Percentiles rank a stretch among this genome's conserved stretches.
phyloP scores from a whole-genome alignment of 352 stramenopile genomes.

The Plasmopara halstedii region DNA sequence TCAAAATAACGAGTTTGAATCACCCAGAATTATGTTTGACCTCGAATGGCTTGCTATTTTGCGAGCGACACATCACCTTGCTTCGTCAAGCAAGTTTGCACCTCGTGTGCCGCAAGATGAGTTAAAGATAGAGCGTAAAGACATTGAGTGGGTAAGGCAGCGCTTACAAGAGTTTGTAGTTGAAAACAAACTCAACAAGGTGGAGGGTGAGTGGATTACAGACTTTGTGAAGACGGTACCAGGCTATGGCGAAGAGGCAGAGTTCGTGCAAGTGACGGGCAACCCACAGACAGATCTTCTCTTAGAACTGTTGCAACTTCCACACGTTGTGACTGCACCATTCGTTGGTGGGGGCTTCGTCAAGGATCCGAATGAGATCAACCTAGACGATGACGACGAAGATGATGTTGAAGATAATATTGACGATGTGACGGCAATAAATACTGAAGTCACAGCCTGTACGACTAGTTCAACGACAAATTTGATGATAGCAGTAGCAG shows the following conservation, averaged over 20 bases:
- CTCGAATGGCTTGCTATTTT: constrained; percentile 93
- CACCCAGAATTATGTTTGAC: constrained; percentile 88
- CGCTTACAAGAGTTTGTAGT: constrained; percentile 38
- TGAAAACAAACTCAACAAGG: constrained; percentile 48
- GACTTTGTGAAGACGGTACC: constrained; percentile 79
- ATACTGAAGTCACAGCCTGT: constrained; percentile 6
- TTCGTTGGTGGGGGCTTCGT: constrained; percentile 35
- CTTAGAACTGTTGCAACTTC: constrained; percentile 87
- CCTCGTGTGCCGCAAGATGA: constrained; percentile 68
- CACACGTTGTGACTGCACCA: constrained; percentile 92
- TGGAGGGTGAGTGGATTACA: constrained; percentile 52
- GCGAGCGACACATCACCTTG: constrained; percentile 87
- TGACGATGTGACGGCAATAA: constrained; percentile 8
- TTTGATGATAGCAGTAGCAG: constrained; percentile 6
- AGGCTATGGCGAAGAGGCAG: constrained; percentile 40
- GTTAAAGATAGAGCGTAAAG: constrained; percentile 62
- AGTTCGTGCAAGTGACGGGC: constrained; percentile 32
- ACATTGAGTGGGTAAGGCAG: constrained; percentile 69
- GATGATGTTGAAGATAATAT: constrained; percentile 4
- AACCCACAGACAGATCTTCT: constrained; percentile 96
- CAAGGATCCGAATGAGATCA: constrained; percentile 51
- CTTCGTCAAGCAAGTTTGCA: constrained; percentile 49
- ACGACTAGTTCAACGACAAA: constrained; percentile 1
- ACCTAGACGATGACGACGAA: constrained; percentile 44
- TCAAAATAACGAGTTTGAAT: constrained; percentile 1